phyloP scores from a whole-genome alignment of 352 stramenopile species.

The Pythium scleroteichum region DNA sequence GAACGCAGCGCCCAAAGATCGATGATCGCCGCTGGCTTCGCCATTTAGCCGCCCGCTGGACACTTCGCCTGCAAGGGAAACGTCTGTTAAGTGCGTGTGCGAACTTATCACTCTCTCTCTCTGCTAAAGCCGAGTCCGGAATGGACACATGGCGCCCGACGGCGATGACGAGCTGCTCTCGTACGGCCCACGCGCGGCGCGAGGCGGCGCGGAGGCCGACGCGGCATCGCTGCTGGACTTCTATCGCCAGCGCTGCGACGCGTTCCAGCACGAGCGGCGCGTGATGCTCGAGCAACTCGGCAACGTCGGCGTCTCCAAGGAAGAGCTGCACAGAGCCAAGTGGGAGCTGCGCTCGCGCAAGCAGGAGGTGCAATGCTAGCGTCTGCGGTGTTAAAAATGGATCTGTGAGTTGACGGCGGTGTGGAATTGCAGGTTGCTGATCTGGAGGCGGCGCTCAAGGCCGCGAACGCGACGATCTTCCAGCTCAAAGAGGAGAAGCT shows the following conservation, averaged over 20 bases:
- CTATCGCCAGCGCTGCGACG: slow-evolving; percentile 63
- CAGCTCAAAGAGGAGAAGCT: slow-evolving; percentile 65
- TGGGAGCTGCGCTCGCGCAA: slow-evolving; percentile 68
- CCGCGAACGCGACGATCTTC: slow-evolving; percentile 60
- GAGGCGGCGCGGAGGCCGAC: too few relatives aligned
- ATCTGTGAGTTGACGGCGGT: too few relatives aligned
- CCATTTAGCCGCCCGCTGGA: too few relatives aligned
- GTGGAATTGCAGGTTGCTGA: slow-evolving; percentile 63
- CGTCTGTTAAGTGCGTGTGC: not conserved
- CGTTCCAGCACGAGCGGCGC: slow-evolving; percentile 68
- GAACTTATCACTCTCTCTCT: not conserved
- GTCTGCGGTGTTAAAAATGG: too few relatives aligned
- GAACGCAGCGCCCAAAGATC: too few relatives aligned
- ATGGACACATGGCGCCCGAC: not conserved
- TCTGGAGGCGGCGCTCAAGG: slow-evolving; percentile 54
- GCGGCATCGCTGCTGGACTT: slow-evolving; percentile 53
- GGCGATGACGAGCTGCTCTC: slow-evolving; percentile 52
- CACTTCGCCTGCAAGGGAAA: too few relatives aligned
- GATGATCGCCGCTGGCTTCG: too few relatives aligned
- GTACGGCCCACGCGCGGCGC: slow-evolving; percentile 47
- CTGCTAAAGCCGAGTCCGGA: slow-evolving; percentile 11
- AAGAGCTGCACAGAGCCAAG: slow-evolving; percentile 70
- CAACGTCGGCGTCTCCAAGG: slow-evolving; percentile 71
- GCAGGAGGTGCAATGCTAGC: slow-evolving; percentile 72
- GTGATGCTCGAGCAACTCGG: slow-evolving; percentile 50